These are phyloP conservation scores for Ensete ventricosum DNA, from an alignment of 176 grass and related monocot species.

Conservation along the genomic window DNA sequence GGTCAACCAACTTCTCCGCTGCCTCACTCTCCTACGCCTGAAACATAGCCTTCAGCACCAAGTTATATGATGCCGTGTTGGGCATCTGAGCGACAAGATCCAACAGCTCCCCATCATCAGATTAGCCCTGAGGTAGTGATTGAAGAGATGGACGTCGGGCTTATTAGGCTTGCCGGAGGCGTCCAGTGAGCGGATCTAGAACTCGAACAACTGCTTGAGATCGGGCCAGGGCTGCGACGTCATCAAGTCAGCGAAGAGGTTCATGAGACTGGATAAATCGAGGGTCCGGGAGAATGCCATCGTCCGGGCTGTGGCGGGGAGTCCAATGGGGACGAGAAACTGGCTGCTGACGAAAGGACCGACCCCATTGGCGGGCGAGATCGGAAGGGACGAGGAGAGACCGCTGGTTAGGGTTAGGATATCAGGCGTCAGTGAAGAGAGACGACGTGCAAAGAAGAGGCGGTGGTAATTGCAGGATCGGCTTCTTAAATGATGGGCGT, in stretches of 20 bases:
- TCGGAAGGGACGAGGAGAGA: neutral
- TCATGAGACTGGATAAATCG: constrained; percentile 44
- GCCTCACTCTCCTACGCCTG: constrained; percentile 23
- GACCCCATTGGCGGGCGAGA: constrained; percentile 23
- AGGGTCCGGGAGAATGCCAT: constrained; percentile 30
- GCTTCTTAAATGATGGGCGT: neutral
- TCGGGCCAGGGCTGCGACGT: constrained; percentile 64
- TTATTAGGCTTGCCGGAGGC: constrained; percentile 69
- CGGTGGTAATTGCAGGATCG: neutral
- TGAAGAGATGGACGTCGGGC: constrained; percentile 82
- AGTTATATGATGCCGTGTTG: constrained; percentile 76
- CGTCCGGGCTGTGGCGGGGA: constrained; percentile 12
- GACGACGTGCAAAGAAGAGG: too few relatives aligned
- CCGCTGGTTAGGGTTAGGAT: constrained; percentile 40
- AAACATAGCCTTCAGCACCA: constrained; percentile 63
- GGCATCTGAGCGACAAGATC: constrained; percentile 85
- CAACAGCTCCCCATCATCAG: constrained; percentile 63
- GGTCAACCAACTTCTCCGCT: constrained; percentile 19
- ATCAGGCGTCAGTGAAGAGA: neutral
- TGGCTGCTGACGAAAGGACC: constrained; percentile 26
- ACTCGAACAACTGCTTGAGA: constrained; percentile 62
- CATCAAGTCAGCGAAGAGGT: constrained; percentile 55
- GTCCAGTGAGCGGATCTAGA: constrained; percentile 75
- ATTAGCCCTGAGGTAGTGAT: constrained; percentile 70
- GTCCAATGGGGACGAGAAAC: constrained; percentile 30